These are phyloP conservation scores for Platismatia glauca DNA, from an alignment of 495 filamentous ascomycete genomes.

Conservation along the genomic window DNA sequence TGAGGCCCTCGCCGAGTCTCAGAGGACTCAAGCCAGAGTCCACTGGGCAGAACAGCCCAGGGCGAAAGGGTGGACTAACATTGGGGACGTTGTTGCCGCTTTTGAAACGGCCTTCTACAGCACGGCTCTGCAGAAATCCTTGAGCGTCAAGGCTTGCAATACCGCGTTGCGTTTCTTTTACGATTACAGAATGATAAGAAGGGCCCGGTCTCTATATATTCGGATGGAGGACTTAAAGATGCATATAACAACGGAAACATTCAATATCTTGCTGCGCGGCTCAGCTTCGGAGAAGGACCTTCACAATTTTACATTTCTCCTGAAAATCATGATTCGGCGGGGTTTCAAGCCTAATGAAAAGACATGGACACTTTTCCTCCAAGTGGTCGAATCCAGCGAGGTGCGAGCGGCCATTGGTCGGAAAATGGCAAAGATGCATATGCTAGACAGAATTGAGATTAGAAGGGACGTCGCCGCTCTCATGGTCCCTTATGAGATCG, in stretches of 20 bases:
- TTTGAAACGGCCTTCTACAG: slow-evolving; percentile 16
- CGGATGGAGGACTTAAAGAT: slow-evolving; percentile 31
- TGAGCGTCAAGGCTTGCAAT: slow-evolving; percentile 30
- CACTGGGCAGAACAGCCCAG: background rate
- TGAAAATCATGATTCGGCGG: slow-evolving; percentile 30
- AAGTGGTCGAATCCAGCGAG: slow-evolving; percentile 28
- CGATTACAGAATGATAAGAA: slow-evolving; percentile 25
- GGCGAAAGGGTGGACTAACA: slow-evolving; percentile 6
- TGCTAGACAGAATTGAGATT: slow-evolving; percentile 22
- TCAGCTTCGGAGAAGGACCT: slow-evolving; percentile 33
- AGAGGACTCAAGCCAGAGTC: slow-evolving; percentile 2
- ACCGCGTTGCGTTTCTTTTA: slow-evolving; percentile 33
- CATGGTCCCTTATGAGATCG: slow-evolving; percentile 12
- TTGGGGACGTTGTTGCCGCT: slow-evolving; percentile 7
- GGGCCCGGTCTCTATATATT: slow-evolving; percentile 29
- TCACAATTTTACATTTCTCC: slow-evolving; percentile 26
- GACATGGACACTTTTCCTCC: slow-evolving; percentile 38
- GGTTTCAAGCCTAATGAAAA: slow-evolving; percentile 34
- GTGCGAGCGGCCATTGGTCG: slow-evolving; percentile 30
- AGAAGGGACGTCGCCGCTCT: slow-evolving; percentile 8
- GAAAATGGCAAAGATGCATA: slow-evolving; percentile 31
- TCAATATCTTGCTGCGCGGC: slow-evolving; percentile 36
- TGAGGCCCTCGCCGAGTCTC: slow-evolving; percentile 9
- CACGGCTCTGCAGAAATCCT: background rate
- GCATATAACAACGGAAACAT: slow-evolving; percentile 30